These are phyloP conservation scores for Fusarium sp. DNA, from an alignment of 2,329 filamentous ascomycete species.

Conservation along the genomic window DNA sequence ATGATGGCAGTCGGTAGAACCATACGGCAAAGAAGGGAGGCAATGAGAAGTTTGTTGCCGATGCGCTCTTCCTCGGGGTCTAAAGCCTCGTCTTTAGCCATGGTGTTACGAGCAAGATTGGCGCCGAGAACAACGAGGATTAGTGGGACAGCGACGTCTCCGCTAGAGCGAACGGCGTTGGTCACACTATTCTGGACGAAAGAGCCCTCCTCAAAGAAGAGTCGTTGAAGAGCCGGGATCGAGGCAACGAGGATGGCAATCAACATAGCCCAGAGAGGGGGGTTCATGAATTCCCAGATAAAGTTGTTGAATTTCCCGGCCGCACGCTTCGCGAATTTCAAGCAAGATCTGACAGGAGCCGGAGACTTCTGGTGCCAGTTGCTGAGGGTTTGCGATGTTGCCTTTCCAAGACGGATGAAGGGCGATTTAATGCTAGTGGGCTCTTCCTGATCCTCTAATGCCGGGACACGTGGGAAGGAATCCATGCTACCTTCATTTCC, in stretches of 20 bases:
- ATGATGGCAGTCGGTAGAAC: constrained; percentile 89
- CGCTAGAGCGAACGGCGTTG: constrained; percentile 83
- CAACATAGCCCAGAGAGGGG: constrained; percentile 97
- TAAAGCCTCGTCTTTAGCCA: constrained; percentile 70
- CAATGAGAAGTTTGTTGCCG: constrained; percentile 81
- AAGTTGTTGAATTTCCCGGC: constrained; percentile 66
- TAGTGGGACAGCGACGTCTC: constrained; percentile 90
- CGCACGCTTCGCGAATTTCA: constrained; percentile 46
- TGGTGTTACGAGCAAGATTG: constrained; percentile 91
- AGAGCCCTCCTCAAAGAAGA: constrained; percentile 89
- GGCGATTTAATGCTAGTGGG: constrained; percentile 50
- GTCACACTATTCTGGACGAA: constrained; percentile 95
- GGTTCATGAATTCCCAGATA: constrained; percentile 96
- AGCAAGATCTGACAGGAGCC: constrained; percentile 49
- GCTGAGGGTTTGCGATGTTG: constrained; percentile 32
- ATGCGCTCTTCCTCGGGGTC: constrained; percentile 76
- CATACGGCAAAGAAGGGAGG: constrained; percentile 90
- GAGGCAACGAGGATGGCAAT: constrained; percentile 90
- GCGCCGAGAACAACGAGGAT: constrained; percentile 96
- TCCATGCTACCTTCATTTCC: constrained; percentile 62
- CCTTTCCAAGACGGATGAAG: constrained; percentile 34
- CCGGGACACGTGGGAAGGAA: constrained; percentile 68
- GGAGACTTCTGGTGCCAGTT: constrained; percentile 53
- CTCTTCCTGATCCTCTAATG: constrained; percentile 52
- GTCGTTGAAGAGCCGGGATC: constrained; percentile 79